Evolutionary conservation across 768 basidiomycete genomes (phyloP).

Genomic region (Imleria badia): DNA sequence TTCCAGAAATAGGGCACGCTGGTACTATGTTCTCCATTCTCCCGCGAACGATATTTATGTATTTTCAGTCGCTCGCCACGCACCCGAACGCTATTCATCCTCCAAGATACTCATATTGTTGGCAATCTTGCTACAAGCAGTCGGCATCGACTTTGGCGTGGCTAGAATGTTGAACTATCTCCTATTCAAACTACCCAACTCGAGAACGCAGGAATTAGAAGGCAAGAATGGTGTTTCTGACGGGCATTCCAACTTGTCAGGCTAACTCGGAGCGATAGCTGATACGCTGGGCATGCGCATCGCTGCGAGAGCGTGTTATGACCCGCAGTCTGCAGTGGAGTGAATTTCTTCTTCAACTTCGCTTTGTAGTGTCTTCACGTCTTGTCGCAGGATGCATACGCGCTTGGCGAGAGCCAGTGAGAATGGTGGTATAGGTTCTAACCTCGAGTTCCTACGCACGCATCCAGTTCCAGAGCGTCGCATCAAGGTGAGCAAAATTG

Average conservation of each 20-base stretch:
- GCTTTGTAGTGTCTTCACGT: neutral
- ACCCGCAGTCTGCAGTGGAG: constrained; percentile 76
- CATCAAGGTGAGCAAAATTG: constrained; percentile 53
- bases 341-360: constrained; percentile 27
- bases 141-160: constrained; percentile 58
- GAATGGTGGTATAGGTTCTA: constrained; percentile 22
- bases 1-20: constrained; percentile 75
- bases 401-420: constrained; percentile 63
- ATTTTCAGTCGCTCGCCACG: constrained; percentile 54
- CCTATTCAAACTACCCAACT: constrained; percentile 77
- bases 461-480: constrained; percentile 78
- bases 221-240: constrained; percentile 38
- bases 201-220: constrained; percentile 78
- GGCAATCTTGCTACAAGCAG: constrained; percentile 41
- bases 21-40: constrained; percentile 38
- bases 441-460: constrained; percentile 68
- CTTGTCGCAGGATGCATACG: constrained; percentile 58
- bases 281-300: constrained; percentile 83
- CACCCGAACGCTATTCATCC: constrained; percentile 47
- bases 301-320: constrained; percentile 82
- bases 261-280: constrained; percentile 45
- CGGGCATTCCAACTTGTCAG: neutral
- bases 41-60: neutral
- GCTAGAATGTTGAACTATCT: constrained; percentile 46
- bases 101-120: constrained; percentile 42